A percentile compares a stretch with the other conserved stretches of the same genome.
Conservation (phyloP, 2,329 filamentous ascomycete genomes). For the Fusarium proliferatum region DNA sequence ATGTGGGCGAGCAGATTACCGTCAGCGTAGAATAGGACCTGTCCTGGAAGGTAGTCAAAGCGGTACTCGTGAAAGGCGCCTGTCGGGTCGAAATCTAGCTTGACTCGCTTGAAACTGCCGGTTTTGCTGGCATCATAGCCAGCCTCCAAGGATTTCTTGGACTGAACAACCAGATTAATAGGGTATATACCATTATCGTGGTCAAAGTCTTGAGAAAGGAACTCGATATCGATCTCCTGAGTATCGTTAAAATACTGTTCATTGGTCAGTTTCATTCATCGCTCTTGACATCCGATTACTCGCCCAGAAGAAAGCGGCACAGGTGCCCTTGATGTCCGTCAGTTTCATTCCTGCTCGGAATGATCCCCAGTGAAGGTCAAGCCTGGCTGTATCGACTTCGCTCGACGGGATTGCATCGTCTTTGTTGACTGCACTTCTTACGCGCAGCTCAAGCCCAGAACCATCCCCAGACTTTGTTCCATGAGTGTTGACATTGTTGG, state of each 20-base stretch:
- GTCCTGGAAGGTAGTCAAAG: constrained; percentile 75
- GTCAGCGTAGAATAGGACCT: constrained; percentile 77
- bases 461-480: constrained; percentile 22
- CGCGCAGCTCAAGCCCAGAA: constrained; percentile 67
- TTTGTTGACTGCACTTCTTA: constrained; percentile 57
- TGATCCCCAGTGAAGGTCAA: constrained; percentile 75
- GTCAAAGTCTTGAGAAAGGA: constrained; percentile 75
- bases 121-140: constrained; percentile 73
- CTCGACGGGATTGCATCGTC: constrained; percentile 67
- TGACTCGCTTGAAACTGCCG: constrained; percentile 65
- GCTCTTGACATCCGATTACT: constrained; percentile 32
- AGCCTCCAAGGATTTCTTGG: constrained; percentile 64
- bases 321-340: constrained; percentile 72
- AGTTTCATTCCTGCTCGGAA: constrained; percentile 76
- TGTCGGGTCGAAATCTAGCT: constrained; percentile 75
- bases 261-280: neutral
- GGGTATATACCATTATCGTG: constrained; percentile 61
- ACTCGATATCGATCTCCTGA: constrained; percentile 85
- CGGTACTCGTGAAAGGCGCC: constrained; percentile 79
- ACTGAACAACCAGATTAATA: constrained; percentile 82
- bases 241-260: constrained; percentile 79
- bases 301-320: constrained; percentile 84
- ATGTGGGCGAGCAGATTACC: constrained; percentile 67
- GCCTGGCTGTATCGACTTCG: constrained; percentile 70
- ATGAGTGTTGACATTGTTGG: constrained; percentile 66